Conservation (phyloP, 2,329 filamentous ascomycete genomes). For the Macrophomina tecta region DNA sequence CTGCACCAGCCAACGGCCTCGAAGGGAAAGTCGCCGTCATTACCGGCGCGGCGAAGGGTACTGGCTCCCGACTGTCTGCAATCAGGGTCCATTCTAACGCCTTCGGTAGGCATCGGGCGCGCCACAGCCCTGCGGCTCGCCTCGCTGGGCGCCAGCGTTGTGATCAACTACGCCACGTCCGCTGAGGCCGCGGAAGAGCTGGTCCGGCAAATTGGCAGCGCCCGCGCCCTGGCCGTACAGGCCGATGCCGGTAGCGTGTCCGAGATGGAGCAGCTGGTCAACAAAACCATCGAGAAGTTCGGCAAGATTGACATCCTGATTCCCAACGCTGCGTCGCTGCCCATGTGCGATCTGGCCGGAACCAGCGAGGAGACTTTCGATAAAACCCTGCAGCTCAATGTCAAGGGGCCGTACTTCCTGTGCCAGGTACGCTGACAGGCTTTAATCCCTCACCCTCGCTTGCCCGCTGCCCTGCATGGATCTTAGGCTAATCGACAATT, state of each 20-base stretch:
- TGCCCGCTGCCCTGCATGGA: neutral
- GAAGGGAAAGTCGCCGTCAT: conserved; percentile 80
- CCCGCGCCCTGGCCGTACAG: conserved; percentile 69
- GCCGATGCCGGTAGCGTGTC: conserved; percentile 71
- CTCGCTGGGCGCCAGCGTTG: conserved; percentile 70
- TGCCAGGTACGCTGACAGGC: conserved; percentile 12
- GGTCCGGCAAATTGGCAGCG: conserved; percentile 61
- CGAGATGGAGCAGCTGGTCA: conserved; percentile 7
- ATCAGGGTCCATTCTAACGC: neutral
- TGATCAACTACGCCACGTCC: conserved; percentile 75
- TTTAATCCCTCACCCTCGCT: conserved; percentile 11
- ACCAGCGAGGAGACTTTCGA: conserved; percentile 61
- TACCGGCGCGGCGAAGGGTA: conserved; percentile 80
- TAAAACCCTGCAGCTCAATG: conserved; percentile 57
- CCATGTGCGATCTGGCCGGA: conserved; percentile 53
- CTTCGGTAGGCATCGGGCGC: conserved; percentile 71
- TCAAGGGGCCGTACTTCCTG: conserved; percentile 53
- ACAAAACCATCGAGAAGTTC: conserved; percentile 38
- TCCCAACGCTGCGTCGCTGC: conserved; percentile 61
- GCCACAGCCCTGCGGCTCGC: conserved; percentile 72
- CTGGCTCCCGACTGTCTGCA: conserved; percentile 8
- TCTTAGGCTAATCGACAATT: conserved; percentile 9
- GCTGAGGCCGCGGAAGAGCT: conserved; percentile 58
- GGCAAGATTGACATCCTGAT: conserved; percentile 66
- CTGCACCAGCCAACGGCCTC: conserved; percentile 33